These are phyloP conservation scores for Cutaneotrichosporon sp. DNA, from an alignment of 1,284 basidiomycete species.

Conservation along the genomic window DNA sequence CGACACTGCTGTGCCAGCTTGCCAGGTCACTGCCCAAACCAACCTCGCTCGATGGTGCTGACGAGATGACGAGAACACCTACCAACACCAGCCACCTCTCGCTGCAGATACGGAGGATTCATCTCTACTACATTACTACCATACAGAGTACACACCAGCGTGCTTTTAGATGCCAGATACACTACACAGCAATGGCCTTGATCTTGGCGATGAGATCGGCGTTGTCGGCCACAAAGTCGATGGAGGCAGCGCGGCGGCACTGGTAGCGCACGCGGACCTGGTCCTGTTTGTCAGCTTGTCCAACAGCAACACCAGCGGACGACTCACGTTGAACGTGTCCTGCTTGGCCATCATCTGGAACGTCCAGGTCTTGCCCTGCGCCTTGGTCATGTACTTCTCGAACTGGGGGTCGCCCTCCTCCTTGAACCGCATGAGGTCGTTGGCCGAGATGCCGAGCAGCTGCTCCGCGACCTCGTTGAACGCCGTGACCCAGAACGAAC, in stretches of 20 bases:
- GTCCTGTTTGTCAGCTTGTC: slow-evolving; percentile 59
- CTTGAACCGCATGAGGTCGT: slow-evolving; percentile 74
- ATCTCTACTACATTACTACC: neutral
- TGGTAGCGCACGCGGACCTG: slow-evolving; percentile 77
- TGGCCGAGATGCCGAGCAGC: slow-evolving; percentile 77
- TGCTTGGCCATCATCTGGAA: slow-evolving; percentile 87
- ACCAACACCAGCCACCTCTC: neutral
- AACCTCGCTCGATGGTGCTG: no score
- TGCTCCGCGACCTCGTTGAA: slow-evolving; percentile 89
- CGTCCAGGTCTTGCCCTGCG: slow-evolving; percentile 72
- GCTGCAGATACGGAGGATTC: neutral
- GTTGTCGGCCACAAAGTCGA: slow-evolving; percentile 74
- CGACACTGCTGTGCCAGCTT: no score
- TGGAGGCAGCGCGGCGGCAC: slow-evolving; percentile 65
- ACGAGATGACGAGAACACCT: no score
- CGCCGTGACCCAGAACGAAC: slow-evolving; percentile 88
- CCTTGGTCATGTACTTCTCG: slow-evolving; percentile 65
- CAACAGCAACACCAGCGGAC: neutral
- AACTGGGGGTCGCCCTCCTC: slow-evolving; percentile 69
- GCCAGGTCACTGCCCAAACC: no score
- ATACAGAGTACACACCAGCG: neutral
- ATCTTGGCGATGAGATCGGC: slow-evolving; percentile 61
- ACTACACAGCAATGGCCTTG: slow-evolving; percentile 38
- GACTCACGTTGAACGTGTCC: slow-evolving; percentile 77
- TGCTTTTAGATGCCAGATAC: slow-evolving; percentile 3